Percentiles rank a stretch among this genome's conserved stretches.
These are phyloP conservation scores for Rhodosporidiobolus odoratus DNA, from an alignment of 768 basidiomycete genomes.

Conservation along the genomic window DNA sequence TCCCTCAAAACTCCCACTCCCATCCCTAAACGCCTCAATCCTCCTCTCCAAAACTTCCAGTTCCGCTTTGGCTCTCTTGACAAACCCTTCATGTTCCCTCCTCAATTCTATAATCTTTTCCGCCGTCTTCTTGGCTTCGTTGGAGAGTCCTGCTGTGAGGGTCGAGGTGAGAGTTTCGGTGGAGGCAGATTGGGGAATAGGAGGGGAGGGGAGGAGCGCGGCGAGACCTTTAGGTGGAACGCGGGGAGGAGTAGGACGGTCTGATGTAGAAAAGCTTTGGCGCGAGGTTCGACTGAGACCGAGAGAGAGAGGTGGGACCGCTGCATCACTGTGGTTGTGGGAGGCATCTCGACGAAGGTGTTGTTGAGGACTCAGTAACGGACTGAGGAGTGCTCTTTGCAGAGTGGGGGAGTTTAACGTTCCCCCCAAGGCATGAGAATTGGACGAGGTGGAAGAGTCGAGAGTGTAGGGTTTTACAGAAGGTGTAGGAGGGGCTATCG, in stretches of 20 bases:
- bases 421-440: not conserved
- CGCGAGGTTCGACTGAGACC: conserved; percentile 17
- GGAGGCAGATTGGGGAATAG: not conserved
- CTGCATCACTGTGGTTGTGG: conserved; percentile 11
- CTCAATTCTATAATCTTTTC: conserved; percentile 31
- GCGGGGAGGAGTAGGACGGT: not conserved
- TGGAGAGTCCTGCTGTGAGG: not conserved
- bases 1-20: not conserved
- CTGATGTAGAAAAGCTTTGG: conserved; percentile 3
- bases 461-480: not conserved
- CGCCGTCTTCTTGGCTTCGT: conserved; percentile 19
- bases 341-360: not conserved
- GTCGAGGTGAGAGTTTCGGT: not conserved
- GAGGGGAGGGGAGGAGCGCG: conserved; percentile 5
- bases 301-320: conserved; percentile 25
- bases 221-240: not conserved
- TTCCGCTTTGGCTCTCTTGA: conserved; percentile 15
- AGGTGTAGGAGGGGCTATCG: conserved; percentile 12
- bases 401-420: conserved; percentile 29
- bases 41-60: conserved; percentile 26
- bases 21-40: not conserved
- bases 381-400: conserved; percentile 28
- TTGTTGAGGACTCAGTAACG: conserved; percentile 20
- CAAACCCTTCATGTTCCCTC: conserved; percentile 22
- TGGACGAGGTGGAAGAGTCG: not conserved